Evolutionary conservation across 2,329 filamentous ascomycete genomes (phyloP), one percentile per base, ranked within the genome.

Genomic region (Cytospora schulzeri): DNA sequence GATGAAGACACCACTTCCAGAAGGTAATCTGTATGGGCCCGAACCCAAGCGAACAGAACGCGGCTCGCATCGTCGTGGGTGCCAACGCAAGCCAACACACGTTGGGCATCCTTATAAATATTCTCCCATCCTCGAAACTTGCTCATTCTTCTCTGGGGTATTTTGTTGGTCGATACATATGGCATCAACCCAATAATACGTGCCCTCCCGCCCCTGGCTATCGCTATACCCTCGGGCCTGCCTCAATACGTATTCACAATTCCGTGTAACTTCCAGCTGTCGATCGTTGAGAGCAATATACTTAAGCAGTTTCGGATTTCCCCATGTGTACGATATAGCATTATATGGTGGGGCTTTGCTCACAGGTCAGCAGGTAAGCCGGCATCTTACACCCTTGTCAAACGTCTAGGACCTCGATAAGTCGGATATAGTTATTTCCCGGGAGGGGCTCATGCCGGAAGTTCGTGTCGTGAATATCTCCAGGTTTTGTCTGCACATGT

Each of bases 261-360:
- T 59, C 4, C 11, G 17, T 6, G 55, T 33, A 26, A 63, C 62
- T 5, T n/a, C 5, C 45, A 55, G 52, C 11, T 3, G 19, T 6
- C 19, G 15, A 8, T 28, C 26, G 50, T 59, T 63, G 19, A 63
- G 12, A 9, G 33, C 14, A 9, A 63, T 50, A 1, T 15, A 14
- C 2, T 19, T n/a, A 29, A 8, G 15, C 6, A 22, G 14, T 5
- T 11, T 17, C 11, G 31, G 31, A 6, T 54, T 50, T 26, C 61
- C 61, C 61, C 61, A 63, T 2, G 55, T 54, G n/a, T 63, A 63
- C 22, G 61, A 59, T 9, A 59, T 59, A 15, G 53, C 60, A n/a
- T 33, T 2, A n/a, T 62, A 62, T 5, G 11, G 3, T 0, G 60
- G 52, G 14, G 41, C 28, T 1, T 38, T 12, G 19, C 11, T 9